Evolutionary conservation across 2,329 filamentous ascomycete genomes (phyloP), one percentile per base, ranked within the genome.

Genomic region (Trichoderma sp.): DNA sequence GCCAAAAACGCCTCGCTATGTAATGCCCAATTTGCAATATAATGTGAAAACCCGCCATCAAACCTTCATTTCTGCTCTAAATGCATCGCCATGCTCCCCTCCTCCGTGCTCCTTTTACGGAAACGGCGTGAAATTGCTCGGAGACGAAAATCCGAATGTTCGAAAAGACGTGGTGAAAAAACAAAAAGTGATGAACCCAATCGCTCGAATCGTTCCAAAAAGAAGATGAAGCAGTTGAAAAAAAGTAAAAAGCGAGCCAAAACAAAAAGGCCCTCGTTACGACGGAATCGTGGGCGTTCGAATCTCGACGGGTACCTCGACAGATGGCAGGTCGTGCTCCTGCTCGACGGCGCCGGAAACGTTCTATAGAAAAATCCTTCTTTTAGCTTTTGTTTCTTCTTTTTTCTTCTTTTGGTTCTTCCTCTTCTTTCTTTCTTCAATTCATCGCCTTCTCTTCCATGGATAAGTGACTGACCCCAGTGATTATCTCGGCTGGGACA

Each of bases 401-500:
- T 39, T 67, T n/a, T 8, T 39, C 39, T 76, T 23, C 26, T 6
- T 39, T 3, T n/a, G n/a, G n/a, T n/a, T n/a, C n/a, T n/a, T n/a
- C n/a, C 13, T 7, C 28, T 32, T 20, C 8, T 3, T 20, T 15
- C 5, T 13, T 47, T 75, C 73, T 73, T 76, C 39, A 57, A 20
- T 39, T 77, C 72, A 76, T 76, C 65, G 72, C 74, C 67, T 80
- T 81, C 75, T 83, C 82, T 71, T 85, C 84, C 43, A 88, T 74
- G 66, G 82, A 81, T 66, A 90, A 78, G 73, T 87, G 83, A 80
- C 85, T 84, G 80, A 91, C 79, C 69, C 88, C 88, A 20, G 88
- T 90, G 68, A 90, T 90, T 32, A 88, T 75, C 78, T 90, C 88
- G 3, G 87, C 88, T 68, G 83, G 81, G 12, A 84, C 70, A 74